Evolutionary conservation across 495 filamentous ascomycete genomes (phyloP).

Genomic region (Melanomma pulvis-pyrius): DNA sequence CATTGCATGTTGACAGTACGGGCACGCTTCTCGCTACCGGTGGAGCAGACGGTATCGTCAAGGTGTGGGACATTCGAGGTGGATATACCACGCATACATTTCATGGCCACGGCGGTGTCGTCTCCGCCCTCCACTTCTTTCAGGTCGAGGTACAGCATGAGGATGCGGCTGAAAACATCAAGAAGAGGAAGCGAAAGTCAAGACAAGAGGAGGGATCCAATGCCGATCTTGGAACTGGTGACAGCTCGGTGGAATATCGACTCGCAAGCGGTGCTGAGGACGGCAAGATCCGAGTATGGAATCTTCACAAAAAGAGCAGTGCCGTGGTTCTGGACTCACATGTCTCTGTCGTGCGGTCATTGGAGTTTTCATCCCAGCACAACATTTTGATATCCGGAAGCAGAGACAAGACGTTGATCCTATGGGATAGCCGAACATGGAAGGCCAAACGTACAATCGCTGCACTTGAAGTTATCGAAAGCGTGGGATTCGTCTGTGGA

Average conservation of each 20-base stretch:
- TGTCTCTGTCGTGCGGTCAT: slow-evolving; percentile 82
- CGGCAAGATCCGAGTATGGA: slow-evolving; percentile 87
- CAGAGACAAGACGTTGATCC: slow-evolving; percentile 88
- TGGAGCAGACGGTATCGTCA: slow-evolving; percentile 86
- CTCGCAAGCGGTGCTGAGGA: slow-evolving; percentile 92
- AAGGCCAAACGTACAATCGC: slow-evolving; percentile 81
- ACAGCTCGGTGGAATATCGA: slow-evolving; percentile 62
- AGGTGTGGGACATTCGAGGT: slow-evolving; percentile 93
- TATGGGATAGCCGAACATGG: slow-evolving; percentile 88
- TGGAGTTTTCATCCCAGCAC: slow-evolving; percentile 76
- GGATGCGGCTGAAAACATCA: slow-evolving; percentile 42
- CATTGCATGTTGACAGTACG: slow-evolving; percentile 78
- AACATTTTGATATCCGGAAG: slow-evolving; percentile 83
- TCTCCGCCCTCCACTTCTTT: slow-evolving; percentile 92
- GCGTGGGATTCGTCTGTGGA: slow-evolving; percentile 73
- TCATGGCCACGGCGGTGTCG: slow-evolving; percentile 83
- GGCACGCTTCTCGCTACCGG: slow-evolving; percentile 91
- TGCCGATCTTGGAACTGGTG: slow-evolving; percentile 45
- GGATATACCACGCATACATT: slow-evolving; percentile 95
- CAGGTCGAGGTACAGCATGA: slow-evolving; percentile 58
- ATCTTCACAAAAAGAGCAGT: slow-evolving; percentile 79
- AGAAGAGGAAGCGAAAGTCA: slow-evolving; percentile 51
- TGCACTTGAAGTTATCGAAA: slow-evolving; percentile 82
- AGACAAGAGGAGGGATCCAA: slow-evolving; percentile 52
- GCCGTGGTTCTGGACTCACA: slow-evolving; percentile 84